Base-by-base conservation (phyloP, 371 early-diverging fungal genomes). In the Fennellomyces sp. region DNA sequence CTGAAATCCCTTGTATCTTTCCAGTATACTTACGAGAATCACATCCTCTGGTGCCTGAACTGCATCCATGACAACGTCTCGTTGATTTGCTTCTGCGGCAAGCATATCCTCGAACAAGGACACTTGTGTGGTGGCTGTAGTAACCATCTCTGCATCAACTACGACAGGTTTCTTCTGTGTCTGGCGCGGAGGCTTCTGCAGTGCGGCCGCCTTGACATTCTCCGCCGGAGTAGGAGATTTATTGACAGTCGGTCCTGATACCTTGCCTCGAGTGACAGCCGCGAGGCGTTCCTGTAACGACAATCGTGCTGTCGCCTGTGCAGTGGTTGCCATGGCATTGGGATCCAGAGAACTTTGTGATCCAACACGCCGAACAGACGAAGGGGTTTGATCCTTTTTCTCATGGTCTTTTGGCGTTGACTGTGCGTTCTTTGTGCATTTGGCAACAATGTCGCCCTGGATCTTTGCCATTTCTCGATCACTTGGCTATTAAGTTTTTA, bases 381-480 rank as follows among this genome's bases (percentile, higher is more conserved):
- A 57, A 65, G 65, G 64, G 60, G 3, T 49, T 39, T 10, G 72
- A 51, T 33, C 35, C 35, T 5, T 45, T 17, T 23, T 19, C 23
- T 21, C 5, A 15, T 45, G 38, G 11, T 3, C 17, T 7, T 5
- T 7, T 31, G 28, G 29, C 13, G 28, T 21, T 49, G 35, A 31
- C 29, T 87, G 84, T 63, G 88, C 86, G 62, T 91, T 91, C 49
- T 80, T 81, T 17, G 86, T 83, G 62, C 92, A 91, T 3, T 79
- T 73, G 12, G 82, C 78, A 21, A 87, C 66, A 38, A 92, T 91
- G 35, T 89, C 89, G 15, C 85, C 83, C 47, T 88, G 84, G 17
- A 90, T 73, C 10, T 81, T 78, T 3, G 84, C 81, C 72, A 88
- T 79, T 27, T 90, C 90, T 17, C 82, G 72, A 63, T 90, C 86